Base-by-base conservation (phyloP, 176 grass and related monocot species). In the Miscanthus lutarioriparius region DNA sequence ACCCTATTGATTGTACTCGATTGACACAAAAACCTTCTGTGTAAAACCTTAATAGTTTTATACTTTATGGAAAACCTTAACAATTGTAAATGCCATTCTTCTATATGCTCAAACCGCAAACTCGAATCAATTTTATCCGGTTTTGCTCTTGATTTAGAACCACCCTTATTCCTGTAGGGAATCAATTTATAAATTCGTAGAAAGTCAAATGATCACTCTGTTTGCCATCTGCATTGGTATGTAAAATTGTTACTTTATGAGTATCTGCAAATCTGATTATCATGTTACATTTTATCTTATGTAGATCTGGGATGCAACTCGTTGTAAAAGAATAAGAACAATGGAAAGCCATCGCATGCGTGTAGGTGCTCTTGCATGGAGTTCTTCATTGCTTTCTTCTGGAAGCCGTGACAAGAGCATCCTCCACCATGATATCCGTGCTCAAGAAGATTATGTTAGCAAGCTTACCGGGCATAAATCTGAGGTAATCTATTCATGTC, bases 381-480 rank as follows among this genome's bases (percentile, higher is more conserved):
- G 80, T 83, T 92, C 97, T 26, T 92, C 97, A 28, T 38, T 99
- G 64, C 90, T 99, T 91, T 99, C 97, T 36, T 99, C 93, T 48
- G 93, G 97, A 71, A 99, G 97, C 82, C 89, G 97, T 1, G 97
- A 96, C 78, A 96, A 92, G 81, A 91, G 47, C 35, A 96, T 99
- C 70, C 84, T 96, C 74, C 97, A 99, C 33, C 76, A 90, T 58
- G 97, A 99, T 88, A 95, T 99, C 32, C 97, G 97, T 72, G 78
- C 86, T 53, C 91, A 95, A 48, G 97, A 92, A 5, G 90, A 99
- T 92, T 99, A 90, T 62, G 85, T 99, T 78, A 96, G 90, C 88
- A 99, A 96, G 81, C 88, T 96, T 84, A 92, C 88, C 2, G 97
- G 97, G 20, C 97, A 99, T 83, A 99, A 96, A 86, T 99, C 97